These are phyloP conservation scores for Lasiodiplodia sp. DNA, from an alignment of 2,329 filamentous ascomycete species.

Conservation along the genomic window DNA sequence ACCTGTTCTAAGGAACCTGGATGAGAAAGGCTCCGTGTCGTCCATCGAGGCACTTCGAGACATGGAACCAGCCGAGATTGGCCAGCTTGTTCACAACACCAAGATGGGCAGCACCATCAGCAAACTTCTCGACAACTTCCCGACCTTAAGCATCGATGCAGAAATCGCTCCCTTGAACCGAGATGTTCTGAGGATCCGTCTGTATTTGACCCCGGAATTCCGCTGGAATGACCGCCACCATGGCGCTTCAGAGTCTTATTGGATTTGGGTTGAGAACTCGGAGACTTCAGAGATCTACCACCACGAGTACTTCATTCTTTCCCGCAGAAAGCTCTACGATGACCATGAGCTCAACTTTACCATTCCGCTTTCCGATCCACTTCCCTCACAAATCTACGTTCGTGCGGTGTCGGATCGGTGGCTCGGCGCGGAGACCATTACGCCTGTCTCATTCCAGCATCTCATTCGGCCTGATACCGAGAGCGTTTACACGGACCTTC, in stretches of 20 bases:
- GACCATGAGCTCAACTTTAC: conserved; percentile 99
- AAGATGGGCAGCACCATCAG: conserved; percentile 83
- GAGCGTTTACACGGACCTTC: conserved; percentile 92
- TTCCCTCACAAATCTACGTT: conserved; percentile 96
- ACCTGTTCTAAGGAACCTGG: conserved; percentile 82
- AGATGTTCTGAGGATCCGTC: conserved; percentile 89
- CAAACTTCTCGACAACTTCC: conserved; percentile 87
- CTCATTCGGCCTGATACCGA: conserved; percentile 97
- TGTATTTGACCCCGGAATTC: conserved; percentile 89
- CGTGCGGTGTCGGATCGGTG: conserved; percentile 93
- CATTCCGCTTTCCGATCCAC: conserved; percentile 89
- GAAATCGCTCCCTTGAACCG: conserved; percentile 96
- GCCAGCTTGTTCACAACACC: conserved; percentile 87
- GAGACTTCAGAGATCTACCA: conserved; percentile 98
- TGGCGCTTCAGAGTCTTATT: conserved; percentile 94
- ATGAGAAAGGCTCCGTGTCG: conserved; percentile 75
- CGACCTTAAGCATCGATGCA: conserved; percentile 86
- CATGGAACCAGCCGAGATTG: conserved; percentile 92
- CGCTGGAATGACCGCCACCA: conserved; percentile 93
- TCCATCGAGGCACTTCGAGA: conserved; percentile 87
- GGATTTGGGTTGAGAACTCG: conserved; percentile 98
- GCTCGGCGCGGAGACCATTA: conserved; percentile 95
- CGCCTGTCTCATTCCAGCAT: conserved; percentile 95
- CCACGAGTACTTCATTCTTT: conserved; percentile 95
- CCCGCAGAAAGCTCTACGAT: conserved; percentile 86